Evolutionary conservation across 148 eudicot genomes (phyloP), one percentile per base, ranked within the genome.

Genomic region (Chenopodium album): DNA sequence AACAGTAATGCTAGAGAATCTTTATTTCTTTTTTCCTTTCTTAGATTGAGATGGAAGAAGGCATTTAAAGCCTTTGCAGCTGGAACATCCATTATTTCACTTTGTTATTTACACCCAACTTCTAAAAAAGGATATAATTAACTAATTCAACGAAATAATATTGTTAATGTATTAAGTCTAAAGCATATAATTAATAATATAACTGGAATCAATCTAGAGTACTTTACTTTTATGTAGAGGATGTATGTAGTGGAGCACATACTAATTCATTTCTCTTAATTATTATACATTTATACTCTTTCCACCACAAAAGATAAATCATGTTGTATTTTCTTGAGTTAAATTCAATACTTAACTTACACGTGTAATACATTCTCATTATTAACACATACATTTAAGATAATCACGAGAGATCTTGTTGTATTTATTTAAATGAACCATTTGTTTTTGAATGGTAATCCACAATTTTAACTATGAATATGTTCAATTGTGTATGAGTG

Each of bases 91-190:
- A 19, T 56, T 32, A 64, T 73, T 48, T 28, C 52, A 46, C 47
- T 59, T 14, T 59, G 5, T 59, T 73, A 23, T 50, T 80, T 80
- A 80, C 62, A 80, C 70, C 77, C 56, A 52, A 52, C 63, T 26
- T 62, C 71, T 80, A 46, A 73, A 73, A 12, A 62, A 47, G 47
- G 68, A 76, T 41, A 6, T 41, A 41, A 80, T 26, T 60, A 28
- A 73, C 71, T 41, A 71, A 71, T 79, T 56, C 34, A 56, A 29
- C 76, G 26, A 50, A 79, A 71, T 17, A 11, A 54, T 71, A 56
- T 22, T 63, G 17, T 34, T 28, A 80, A 72, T 44, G 77, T 60
- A 80, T 6, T 23, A 4, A 0, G 14, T 11, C 46, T 23, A 72
- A 80, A 80, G 59, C 75, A 72, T 67, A 56, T 17, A 56, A 2